Conservation (phyloP, 805 yeast species). For the Cyberlindnera subsufficiens region DNA sequence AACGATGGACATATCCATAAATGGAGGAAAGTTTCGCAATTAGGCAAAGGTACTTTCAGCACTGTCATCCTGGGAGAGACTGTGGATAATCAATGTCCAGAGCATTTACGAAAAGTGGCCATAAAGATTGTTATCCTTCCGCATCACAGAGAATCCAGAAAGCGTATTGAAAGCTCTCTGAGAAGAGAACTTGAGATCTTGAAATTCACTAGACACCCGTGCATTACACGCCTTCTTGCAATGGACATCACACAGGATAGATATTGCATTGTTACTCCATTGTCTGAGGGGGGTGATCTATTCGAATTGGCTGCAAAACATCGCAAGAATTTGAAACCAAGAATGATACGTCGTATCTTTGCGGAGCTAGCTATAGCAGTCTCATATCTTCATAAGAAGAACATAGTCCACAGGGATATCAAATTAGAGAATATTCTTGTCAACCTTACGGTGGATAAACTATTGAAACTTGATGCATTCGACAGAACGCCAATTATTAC, state of each 20-base stretch:
- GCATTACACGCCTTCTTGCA: constrained; percentile 58
- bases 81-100: constrained; percentile 11
- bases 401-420: constrained; percentile 84
- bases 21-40: constrained; percentile 33
- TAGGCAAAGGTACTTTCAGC: constrained; percentile 70
- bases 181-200: constrained; percentile 73
- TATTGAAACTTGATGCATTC: constrained; percentile 13
- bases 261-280: constrained; percentile 59
- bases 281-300: constrained; percentile 81
- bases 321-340: constrained; percentile 38
- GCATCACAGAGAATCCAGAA: constrained; percentile 34
- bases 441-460: constrained; percentile 31
- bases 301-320: constrained; percentile 51
- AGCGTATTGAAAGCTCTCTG: constrained; percentile 55
- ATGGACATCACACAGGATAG: constrained; percentile 23
- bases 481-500: constrained; percentile 38
- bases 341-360: constrained; percentile 54
- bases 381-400: constrained; percentile 57
- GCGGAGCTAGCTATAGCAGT: constrained; percentile 69
- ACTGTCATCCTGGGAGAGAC: constrained; percentile 47
- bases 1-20: constrained; percentile 6
- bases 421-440: constrained; percentile 81
- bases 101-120: constrained; percentile 42
- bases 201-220: constrained; percentile 54
- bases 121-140: constrained; percentile 56